These are phyloP conservation scores for Harringtonia lauricola DNA, from an alignment of 2,329 filamentous ascomycete genomes.

Conservation along the genomic window DNA sequence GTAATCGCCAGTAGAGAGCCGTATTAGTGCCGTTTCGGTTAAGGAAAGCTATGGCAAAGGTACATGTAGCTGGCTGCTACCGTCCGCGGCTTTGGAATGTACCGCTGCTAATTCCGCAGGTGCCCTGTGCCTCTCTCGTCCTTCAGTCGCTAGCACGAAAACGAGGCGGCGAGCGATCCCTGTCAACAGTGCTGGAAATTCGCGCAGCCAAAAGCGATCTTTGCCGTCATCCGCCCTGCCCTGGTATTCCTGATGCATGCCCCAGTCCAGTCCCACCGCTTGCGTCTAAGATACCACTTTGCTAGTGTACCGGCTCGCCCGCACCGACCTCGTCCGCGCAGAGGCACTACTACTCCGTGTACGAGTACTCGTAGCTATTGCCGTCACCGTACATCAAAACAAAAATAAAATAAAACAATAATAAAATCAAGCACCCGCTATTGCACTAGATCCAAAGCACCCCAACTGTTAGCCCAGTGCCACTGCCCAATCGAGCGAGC, in stretches of 20 bases:
- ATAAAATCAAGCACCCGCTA: background rate
- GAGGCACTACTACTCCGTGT: background rate
- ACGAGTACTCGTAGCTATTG: background rate
- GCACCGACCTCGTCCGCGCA: conserved; percentile 1
- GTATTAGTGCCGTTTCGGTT: background rate
- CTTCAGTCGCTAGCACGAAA: conserved; percentile 5
- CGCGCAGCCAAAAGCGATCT: conserved; percentile 5
- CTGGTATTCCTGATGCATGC: background rate
- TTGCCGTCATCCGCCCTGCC: conserved; percentile 6
- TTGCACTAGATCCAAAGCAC: background rate
- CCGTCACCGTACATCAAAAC: background rate
- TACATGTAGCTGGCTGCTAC: no score
- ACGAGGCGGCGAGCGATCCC: conserved; percentile 5
- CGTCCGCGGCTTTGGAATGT: conserved; percentile 1
- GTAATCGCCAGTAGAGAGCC: no score
- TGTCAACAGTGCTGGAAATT: conserved; percentile 8
- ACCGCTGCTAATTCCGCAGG: conserved; percentile 4
- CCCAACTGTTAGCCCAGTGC: conserved; percentile 1
- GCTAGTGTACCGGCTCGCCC: conserved; percentile 5
- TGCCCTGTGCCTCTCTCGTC: conserved; percentile 1
- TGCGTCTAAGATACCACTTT: background rate
- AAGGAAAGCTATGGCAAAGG: no score
- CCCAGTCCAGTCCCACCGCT: conserved; percentile 1
- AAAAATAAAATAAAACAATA: background rate
- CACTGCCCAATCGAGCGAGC: conserved; percentile 5